Percentiles rank a stretch among this genome's conserved stretches.
Evolutionary conservation across 768 basidiomycete species (phyloP).

Genomic region (Leccinellum rugosiceps): DNA sequence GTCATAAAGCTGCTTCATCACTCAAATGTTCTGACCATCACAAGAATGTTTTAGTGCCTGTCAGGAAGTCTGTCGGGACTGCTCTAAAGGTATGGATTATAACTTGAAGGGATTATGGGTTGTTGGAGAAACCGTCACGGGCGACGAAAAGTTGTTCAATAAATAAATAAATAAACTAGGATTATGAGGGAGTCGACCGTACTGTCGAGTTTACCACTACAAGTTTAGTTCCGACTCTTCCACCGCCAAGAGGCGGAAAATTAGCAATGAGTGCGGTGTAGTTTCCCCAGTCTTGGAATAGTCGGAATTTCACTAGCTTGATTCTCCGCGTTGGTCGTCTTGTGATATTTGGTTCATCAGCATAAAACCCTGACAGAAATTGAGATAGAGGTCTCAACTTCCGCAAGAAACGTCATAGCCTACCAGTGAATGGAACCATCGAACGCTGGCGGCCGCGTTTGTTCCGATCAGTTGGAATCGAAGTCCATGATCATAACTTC

Average conservation of each 20-base stretch:
- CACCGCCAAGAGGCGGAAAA: neutral
- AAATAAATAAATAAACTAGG: too few species aligned
- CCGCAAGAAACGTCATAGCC: neutral
- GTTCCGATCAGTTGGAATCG: neutral
- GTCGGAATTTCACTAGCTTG: neutral
- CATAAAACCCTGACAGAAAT: neutral
- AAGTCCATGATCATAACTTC: neutral
- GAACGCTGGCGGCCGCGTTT: neutral
- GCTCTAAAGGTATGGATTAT: too few species aligned
- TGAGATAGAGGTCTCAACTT: neutral
- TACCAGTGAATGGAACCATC: neutral
- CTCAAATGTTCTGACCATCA: neutral
- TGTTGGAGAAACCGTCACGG: too few species aligned
- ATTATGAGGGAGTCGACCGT: too few species aligned
- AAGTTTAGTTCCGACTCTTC: neutral
- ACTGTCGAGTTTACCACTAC: too few species aligned
- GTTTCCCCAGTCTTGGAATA: neutral
- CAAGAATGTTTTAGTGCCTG: neutral
- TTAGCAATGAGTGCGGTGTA: too few species aligned
- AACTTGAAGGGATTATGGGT: too few species aligned
- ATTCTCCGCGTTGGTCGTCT: neutral
- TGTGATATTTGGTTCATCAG: neutral
- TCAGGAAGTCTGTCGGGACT: neutral
- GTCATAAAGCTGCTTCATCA: neutral
- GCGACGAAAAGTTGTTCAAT: too few species aligned